Percentiles rank a stretch among this genome's conserved stretches.
Conservation (phyloP, 2,329 filamentous ascomycete species). For the Penicillium sp. region DNA sequence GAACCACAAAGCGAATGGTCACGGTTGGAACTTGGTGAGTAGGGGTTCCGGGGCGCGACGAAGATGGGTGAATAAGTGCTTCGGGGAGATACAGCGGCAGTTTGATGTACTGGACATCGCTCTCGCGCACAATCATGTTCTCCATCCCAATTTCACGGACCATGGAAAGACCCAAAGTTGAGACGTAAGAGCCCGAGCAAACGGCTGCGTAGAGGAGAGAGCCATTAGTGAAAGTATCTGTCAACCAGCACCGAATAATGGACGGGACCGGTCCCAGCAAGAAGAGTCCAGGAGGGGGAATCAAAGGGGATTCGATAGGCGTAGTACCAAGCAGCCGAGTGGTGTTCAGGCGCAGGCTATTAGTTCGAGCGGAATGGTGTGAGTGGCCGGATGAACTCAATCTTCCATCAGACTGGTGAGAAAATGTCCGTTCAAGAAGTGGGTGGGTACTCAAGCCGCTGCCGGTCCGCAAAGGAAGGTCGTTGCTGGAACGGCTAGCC, state of each 20-base stretch:
- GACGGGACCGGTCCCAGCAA: slow-evolving; percentile 81
- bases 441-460: slow-evolving; percentile 69
- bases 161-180: slow-evolving; percentile 66
- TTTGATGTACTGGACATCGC: slow-evolving; percentile 60
- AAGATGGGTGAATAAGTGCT: slow-evolving; percentile 65
- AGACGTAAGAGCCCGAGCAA: slow-evolving; percentile 83
- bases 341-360: slow-evolving; percentile 71
- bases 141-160: slow-evolving; percentile 64
- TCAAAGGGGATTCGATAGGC: slow-evolving; percentile 61
- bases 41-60: slow-evolving; percentile 63
- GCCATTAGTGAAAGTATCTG: slow-evolving; percentile 78
- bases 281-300: slow-evolving; percentile 74
- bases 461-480: slow-evolving; percentile 68
- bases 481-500: slow-evolving; percentile 69
- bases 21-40: slow-evolving; percentile 73
- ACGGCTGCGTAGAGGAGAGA: slow-evolving; percentile 83
- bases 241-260: slow-evolving; percentile 93
- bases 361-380: slow-evolving; percentile 66
- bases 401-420: slow-evolving; percentile 89
- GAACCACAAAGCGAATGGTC: slow-evolving; percentile 67
- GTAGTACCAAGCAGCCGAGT: slow-evolving; percentile 57
- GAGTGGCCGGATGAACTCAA: slow-evolving; percentile 88
- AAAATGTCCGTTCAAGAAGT: slow-evolving; percentile 82
- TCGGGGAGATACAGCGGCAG: slow-evolving; percentile 83
- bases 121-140: slow-evolving; percentile 57